phyloP scores from a whole-genome alignment of 2,329 filamentous ascomycete species.

The Coniella vitis region DNA sequence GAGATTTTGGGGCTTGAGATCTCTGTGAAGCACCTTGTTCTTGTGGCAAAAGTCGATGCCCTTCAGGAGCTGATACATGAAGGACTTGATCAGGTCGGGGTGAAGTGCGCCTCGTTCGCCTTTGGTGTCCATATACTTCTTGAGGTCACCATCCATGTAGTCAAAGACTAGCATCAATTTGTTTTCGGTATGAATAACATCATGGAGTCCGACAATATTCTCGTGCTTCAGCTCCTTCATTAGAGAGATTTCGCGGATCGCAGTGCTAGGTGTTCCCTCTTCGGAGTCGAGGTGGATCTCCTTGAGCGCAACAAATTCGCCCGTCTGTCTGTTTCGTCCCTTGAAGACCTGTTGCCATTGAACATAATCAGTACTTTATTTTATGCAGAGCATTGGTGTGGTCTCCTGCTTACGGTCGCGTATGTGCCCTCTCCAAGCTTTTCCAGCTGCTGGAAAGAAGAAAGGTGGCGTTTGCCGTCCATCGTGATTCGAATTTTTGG shows the following conservation, averaged over 20 bases:
- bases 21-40: slow-evolving; percentile 90
- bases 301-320: slow-evolving; percentile 92
- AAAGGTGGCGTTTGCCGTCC: slow-evolving; percentile 89
- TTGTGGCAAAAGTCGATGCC: slow-evolving; percentile 98
- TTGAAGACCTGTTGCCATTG: slow-evolving; percentile 71
- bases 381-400: not conserved
- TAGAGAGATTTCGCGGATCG: slow-evolving; percentile 94
- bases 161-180: slow-evolving; percentile 99
- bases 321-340: slow-evolving; percentile 92
- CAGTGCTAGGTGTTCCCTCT: slow-evolving; percentile 93
- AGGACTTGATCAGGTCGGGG: slow-evolving; percentile 88
- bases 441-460: slow-evolving; percentile 98
- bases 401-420: slow-evolving; percentile 67
- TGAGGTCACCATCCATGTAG: slow-evolving; percentile 96
- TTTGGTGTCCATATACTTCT: slow-evolving; percentile 96
- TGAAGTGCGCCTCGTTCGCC: slow-evolving; percentile 87
- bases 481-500: too few species aligned
- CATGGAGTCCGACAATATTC: slow-evolving; percentile 94
- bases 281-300: slow-evolving; percentile 98
- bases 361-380: not conserved
- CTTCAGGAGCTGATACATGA: slow-evolving; percentile 95
- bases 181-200: slow-evolving; percentile 99
- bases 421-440: slow-evolving; percentile 98
- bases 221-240: slow-evolving; percentile 99
- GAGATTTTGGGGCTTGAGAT: slow-evolving; percentile 93